Conservation (phyloP, 2,329 filamentous ascomycete genomes). For the Xylariaceae sp. region DNA sequence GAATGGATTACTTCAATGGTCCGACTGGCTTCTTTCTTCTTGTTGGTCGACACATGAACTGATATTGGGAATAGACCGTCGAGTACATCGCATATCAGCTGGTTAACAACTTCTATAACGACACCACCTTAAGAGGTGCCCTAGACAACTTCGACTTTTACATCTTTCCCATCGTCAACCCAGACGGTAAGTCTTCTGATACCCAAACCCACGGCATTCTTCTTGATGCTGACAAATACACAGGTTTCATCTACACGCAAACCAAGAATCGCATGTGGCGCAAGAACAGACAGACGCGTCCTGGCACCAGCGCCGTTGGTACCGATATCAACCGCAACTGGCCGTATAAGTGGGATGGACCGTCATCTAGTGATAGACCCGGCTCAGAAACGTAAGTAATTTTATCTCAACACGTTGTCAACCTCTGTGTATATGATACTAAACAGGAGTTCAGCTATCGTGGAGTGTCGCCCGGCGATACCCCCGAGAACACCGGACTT, state of each 20-base stretch:
- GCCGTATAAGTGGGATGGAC: slow-evolving; percentile 43
- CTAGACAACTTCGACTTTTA: slow-evolving; percentile 56
- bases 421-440: background rate
- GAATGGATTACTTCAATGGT: slow-evolving; percentile 32
- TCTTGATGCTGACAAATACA: slow-evolving; percentile 5
- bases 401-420: too few species aligned
- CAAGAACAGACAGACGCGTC: slow-evolving; percentile 45
- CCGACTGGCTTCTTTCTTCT: background rate
- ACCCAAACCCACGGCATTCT: background rate
- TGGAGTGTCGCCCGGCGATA: slow-evolving; percentile 39
- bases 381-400: slow-evolving; percentile 32
- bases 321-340: slow-evolving; percentile 51
- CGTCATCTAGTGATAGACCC: slow-evolving; percentile 40
- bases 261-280: slow-evolving; percentile 47
- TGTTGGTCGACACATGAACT: background rate
- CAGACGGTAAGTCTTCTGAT: slow-evolving; percentile 38
- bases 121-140: slow-evolving; percentile 38
- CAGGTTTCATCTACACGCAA: slow-evolving; percentile 49
- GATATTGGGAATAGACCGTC: slow-evolving; percentile 28
- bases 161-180: slow-evolving; percentile 51
- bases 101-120: slow-evolving; percentile 40
- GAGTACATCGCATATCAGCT: slow-evolving; percentile 47
- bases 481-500: slow-evolving; percentile 43
- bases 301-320: slow-evolving; percentile 39
- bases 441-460: slow-evolving; percentile 36